Conservation (phyloP, 371 early-diverging fungal species). For the Choanephora cucurbitarum region DNA sequence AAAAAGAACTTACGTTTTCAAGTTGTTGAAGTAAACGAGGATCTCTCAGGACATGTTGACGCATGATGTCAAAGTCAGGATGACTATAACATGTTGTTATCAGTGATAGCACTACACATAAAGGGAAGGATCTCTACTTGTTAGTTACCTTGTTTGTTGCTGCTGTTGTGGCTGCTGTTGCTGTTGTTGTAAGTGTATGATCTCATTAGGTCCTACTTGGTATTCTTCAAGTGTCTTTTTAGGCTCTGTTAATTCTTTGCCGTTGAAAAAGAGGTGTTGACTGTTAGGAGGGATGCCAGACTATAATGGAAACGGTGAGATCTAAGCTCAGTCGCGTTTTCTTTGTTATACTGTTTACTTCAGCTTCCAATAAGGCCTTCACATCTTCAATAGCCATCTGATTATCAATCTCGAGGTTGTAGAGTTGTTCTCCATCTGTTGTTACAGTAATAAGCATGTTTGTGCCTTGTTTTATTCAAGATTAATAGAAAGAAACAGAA, state of each 20-base stretch:
- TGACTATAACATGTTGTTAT: slow-evolving; percentile 10
- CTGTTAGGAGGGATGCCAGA: slow-evolving; percentile 56
- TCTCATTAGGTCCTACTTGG: slow-evolving; percentile 74
- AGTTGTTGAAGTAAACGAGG: slow-evolving; percentile 68
- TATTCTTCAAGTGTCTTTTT: slow-evolving; percentile 67
- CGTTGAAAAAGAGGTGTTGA: slow-evolving; percentile 62
- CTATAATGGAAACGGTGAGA: slow-evolving; percentile 21
- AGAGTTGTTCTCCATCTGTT: slow-evolving; percentile 63
- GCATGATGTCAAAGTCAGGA: slow-evolving; percentile 68
- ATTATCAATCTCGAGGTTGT: slow-evolving; percentile 74
- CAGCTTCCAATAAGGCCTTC: slow-evolving; percentile 80
- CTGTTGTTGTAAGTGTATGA: slow-evolving; percentile 63
- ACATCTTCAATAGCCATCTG: slow-evolving; percentile 84
- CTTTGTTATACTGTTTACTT: slow-evolving; percentile 47
- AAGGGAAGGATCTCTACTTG: too few species aligned
- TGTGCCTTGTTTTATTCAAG: background rate
- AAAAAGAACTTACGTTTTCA: slow-evolving; percentile 44
- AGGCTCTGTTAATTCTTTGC: slow-evolving; percentile 56
- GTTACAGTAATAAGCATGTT: slow-evolving; percentile 66
- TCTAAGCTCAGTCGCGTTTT: too few species aligned
- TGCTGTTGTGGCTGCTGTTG: slow-evolving; percentile 15
- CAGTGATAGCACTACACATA: too few species aligned
- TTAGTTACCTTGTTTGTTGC: background rate
- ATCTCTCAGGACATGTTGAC: slow-evolving; percentile 75
- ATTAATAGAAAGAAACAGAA: slow-evolving; percentile 2